These are phyloP conservation scores for Puccinia coronata DNA, from an alignment of 1,284 basidiomycete species.

Conservation along the genomic window DNA sequence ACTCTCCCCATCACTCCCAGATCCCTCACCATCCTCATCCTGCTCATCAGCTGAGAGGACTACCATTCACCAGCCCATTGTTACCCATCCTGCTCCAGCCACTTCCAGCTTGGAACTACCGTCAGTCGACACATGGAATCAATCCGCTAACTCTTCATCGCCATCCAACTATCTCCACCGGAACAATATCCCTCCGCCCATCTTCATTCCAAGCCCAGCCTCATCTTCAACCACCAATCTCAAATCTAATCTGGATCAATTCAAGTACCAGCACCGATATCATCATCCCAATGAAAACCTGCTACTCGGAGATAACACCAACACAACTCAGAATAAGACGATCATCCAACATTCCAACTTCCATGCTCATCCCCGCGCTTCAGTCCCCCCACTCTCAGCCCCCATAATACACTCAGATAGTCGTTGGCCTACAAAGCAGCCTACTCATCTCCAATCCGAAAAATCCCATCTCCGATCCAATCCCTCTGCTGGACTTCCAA, in stretches of 20 bases:
- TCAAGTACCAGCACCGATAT: neutral
- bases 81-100: neutral
- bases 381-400: conserved; percentile 8
- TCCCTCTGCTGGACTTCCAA: neutral
- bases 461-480: neutral
- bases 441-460: neutral
- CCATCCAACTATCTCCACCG: conserved; percentile 4
- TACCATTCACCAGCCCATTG: neutral
- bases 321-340: neutral
- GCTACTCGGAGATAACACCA: neutral
- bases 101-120: neutral
- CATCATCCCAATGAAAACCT: neutral
- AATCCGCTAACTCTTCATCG: conserved; percentile 9
- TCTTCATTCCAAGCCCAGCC: conserved; percentile 2
- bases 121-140: neutral
- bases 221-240: conserved; percentile 20
- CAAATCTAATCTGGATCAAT: conserved; percentile 24
- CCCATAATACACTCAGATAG: neutral
- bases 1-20: neutral
- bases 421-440: neutral
- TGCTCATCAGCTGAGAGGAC: neutral
- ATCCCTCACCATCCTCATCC: neutral
- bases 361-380: neutral
- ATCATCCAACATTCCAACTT: neutral
- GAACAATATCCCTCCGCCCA: neutral